Evolutionary conservation across 228 moss, liverwort and hornwort species (phyloP), one percentile per base, ranked within the genome.

Genomic region (Sphagnum fallax): DNA sequence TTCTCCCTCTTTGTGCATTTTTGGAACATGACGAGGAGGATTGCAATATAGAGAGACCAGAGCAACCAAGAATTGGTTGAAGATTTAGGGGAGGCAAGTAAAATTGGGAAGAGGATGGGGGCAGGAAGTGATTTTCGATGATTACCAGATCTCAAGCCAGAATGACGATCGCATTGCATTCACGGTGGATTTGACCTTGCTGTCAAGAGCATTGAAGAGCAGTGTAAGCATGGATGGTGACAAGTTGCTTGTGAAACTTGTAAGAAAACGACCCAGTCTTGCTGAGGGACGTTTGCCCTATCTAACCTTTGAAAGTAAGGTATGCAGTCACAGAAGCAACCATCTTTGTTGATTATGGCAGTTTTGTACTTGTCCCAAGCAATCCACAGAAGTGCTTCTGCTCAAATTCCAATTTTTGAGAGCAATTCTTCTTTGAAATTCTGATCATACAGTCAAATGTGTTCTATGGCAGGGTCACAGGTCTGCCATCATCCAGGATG

Each of bases 271-370:
- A 52, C 90, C 97, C 8, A 90, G 90, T 65, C 77, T 86, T 63
- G 83, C 90, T 61, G 90, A 88, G 73, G 82, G 81, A 65, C 90
- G 87, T 58, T 76, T 88, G 88, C 97, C 97, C 51, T 98, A 93
- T 72, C 78, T 93, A 85, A 93, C 97, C 64, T 93, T 98, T 55
- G 97, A 98, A 75, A 98, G 98, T 71, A 91, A 98, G 93, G 93
- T 97, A 79, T 52, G 65, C 32, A 2, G 32, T 55, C 55, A 55
- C 9, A 55, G 9, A 8, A 55, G 9, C 12, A 12, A 8, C 55
- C 8, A 55, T 55, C 55, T 55, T 55, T 55, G 8, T 8, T 55
- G 12, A 55, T 12, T 55, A 55, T 55, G 55, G 12, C 8, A 55
- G 9, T 8, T 8, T 8, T 12, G 12, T 8, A 55, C 55, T 8